A percentile compares a stretch with the other conserved stretches of the same genome.
phyloP scores from a whole-genome alignment of 805 yeast genomes.

The Pichia kluyveri region DNA sequence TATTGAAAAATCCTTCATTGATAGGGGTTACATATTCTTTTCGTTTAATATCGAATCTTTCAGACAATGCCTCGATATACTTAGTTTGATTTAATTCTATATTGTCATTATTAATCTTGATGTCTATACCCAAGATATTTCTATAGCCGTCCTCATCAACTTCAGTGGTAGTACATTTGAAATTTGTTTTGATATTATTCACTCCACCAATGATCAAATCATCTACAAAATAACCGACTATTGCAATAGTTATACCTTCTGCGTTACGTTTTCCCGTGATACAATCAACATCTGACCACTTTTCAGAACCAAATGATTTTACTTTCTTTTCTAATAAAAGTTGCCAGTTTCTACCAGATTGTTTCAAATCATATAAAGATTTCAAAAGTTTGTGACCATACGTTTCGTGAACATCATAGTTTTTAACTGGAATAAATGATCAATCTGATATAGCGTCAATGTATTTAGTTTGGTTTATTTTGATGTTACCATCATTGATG shows the following conservation, averaged over 20 bases:
- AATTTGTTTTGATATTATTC: neutral
- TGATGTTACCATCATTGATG: no score
- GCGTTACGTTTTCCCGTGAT: neutral
- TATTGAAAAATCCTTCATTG: neutral
- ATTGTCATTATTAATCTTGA: neutral
- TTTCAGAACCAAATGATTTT: neutral
- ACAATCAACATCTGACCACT: neutral
- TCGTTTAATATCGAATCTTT: neutral
- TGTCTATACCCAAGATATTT: neutral
- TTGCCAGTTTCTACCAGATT: conserved; percentile 1
- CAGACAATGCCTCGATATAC: neutral
- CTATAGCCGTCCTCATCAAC: neutral
- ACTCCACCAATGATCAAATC: neutral
- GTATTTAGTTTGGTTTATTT: no score
- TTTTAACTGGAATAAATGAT: neutral
- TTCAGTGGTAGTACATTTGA: neutral
- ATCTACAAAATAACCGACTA: neutral
- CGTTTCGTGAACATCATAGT: neutral
- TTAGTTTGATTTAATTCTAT: neutral
- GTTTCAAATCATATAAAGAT: neutral
- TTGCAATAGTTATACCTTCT: neutral
- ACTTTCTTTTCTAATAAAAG: neutral
- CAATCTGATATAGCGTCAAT: no score
- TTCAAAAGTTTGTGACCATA: neutral
- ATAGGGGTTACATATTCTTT: neutral